These are phyloP conservation scores for Ganoderma lucidum DNA, from an alignment of 1,284 basidiomycete species.

Conservation along the genomic window DNA sequence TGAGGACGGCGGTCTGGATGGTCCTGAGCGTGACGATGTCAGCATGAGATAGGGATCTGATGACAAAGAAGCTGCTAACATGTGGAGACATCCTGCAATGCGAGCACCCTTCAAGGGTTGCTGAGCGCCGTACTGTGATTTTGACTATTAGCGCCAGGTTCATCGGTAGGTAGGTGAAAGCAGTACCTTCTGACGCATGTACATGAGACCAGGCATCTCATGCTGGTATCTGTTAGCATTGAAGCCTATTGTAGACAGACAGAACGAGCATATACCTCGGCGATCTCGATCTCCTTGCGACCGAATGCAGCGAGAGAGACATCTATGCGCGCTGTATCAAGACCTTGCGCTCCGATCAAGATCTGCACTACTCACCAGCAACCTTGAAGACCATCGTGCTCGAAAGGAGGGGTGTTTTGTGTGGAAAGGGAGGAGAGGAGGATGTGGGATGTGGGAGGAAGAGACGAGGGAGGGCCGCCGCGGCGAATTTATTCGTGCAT, in stretches of 20 bases:
- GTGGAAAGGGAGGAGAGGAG: constrained; percentile 40
- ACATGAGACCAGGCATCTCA: constrained; percentile 96
- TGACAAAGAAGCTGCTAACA: constrained; percentile 58
- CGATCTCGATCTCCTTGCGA: constrained; percentile 98
- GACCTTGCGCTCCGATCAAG: not conserved
- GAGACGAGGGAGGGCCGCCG: constrained; percentile 40
- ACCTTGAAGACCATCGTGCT: constrained; percentile 83
- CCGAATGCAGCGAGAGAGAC: constrained; percentile 96
- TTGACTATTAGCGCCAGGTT: constrained; percentile 20
- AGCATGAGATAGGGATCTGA: not conserved
- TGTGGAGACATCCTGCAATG: constrained; percentile 97
- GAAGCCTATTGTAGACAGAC: not conserved
- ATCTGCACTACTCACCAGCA: constrained; percentile 59
- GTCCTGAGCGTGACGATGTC: constrained; percentile 59
- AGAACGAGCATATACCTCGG: constrained; percentile 65
- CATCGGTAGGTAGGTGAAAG: not conserved
- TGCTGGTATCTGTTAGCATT: constrained; percentile 53
- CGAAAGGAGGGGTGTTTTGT: constrained; percentile 37
- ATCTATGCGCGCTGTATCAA: constrained; percentile 57
- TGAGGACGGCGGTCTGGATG: constrained; percentile 96
- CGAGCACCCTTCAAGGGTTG: constrained; percentile 96
- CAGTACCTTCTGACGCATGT: constrained; percentile 82
- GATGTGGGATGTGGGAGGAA: constrained; percentile 46
- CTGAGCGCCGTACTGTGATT: constrained; percentile 73
- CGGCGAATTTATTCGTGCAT: constrained; percentile 44